These are phyloP conservation scores for Fistulifera pelliculosa DNA, from an alignment of 108 stramenopile genomes.

Conservation along the genomic window DNA sequence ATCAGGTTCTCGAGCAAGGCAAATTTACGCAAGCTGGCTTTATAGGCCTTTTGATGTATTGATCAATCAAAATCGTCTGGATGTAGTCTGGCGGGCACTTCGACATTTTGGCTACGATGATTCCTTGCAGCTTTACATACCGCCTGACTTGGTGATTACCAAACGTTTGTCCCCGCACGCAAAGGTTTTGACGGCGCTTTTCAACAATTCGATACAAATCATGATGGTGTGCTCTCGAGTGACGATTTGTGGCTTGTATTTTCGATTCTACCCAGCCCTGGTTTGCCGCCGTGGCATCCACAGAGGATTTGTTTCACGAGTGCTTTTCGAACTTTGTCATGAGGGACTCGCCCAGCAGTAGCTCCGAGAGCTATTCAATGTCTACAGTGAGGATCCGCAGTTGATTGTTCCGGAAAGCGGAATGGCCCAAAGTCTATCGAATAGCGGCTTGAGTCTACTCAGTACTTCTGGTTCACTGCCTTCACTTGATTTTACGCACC, in stretches of 20 bases:
- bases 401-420: constrained; percentile 9
- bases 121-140: constrained; percentile 48
- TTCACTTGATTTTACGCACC: constrained; percentile 9
- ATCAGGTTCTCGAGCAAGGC: constrained; percentile 11
- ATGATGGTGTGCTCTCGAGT: constrained; percentile 48
- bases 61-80: constrained; percentile 69
- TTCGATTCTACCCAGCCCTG: constrained; percentile 45
- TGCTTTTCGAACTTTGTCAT: constrained; percentile 45
- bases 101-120: constrained; percentile 71
- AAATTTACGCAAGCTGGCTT: constrained; percentile 75
- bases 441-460: constrained; percentile 65
- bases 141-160: constrained; percentile 25
- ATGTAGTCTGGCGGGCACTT: constrained; percentile 72
- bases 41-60: constrained; percentile 77
- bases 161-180: constrained; percentile 43
- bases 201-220: constrained; percentile 61
- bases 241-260: constrained; percentile 46
- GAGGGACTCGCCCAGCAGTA: constrained; percentile 9
- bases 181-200: constrained; percentile 56
- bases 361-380: constrained; percentile 8
- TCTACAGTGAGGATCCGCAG: constrained; percentile 6
- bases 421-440: constrained; percentile 41
- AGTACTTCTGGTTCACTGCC: constrained; percentile 51
- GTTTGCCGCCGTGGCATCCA: constrained; percentile 70
- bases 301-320: constrained; percentile 37